Evolutionary conservation across 1,139 yeast genomes (phyloP), one percentile per base, ranked within the genome.

Genomic region (Geotrichum fermentans): DNA sequence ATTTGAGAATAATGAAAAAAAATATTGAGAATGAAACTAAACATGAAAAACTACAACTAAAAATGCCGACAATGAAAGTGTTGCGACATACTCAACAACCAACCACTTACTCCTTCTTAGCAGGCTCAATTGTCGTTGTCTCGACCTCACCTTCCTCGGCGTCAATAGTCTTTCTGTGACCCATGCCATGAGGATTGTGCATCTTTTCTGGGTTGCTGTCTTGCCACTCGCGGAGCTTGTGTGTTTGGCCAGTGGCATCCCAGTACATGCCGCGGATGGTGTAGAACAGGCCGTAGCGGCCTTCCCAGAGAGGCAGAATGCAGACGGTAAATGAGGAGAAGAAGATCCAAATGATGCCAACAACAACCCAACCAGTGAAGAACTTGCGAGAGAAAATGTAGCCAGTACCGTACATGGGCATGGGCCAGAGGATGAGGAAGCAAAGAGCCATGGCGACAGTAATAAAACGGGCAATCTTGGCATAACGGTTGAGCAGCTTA

Each of bases 251-350:
- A 28, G 84, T 72, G 43, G 76, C 57, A 63, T 87, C 96, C 95
- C 95, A 86, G 66, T 82, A 86, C 33, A 86, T 75, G 44, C 95
- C 95, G 61, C 94, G 77, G 21, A 74, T 60, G 1, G 90, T 79
- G 30, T 78, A 73, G 60, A 62, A 74, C 43, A 88, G 76, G 2
- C 82, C 87, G 18, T 71, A 66, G 56, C 89, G 70, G 38, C 92
- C 88, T 65, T 83, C 86, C 72, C 75, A 76, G 24, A 83, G 54
- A 20, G 92, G 92, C 52, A 73, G 79, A 16, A 83, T 38, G 30
- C 79, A 73, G 28, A 82, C 87, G 55, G 77, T 69, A 56, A 74
- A 70, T 8, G 66, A 51, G 1, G 72, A 63, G 43, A 60, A 47
- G 36, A 70, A 72, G 11, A 70, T 56, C 75, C 75, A 71, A 34